Base-by-base conservation (phyloP, 2,329 filamentous ascomycete genomes). In the Aaosphaeria arxii region DNA sequence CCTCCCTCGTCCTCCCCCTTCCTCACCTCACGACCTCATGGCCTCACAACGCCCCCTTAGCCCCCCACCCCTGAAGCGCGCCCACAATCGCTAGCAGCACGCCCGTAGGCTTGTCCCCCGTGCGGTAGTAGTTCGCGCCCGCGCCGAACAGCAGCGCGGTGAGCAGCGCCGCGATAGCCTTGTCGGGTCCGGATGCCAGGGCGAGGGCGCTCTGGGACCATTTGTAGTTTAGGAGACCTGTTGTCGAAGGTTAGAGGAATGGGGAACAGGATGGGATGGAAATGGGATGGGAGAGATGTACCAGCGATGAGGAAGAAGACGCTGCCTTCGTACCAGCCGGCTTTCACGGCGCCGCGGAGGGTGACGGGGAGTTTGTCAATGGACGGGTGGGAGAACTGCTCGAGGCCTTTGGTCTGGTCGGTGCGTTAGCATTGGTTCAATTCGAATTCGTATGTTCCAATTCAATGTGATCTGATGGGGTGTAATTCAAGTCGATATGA, bases 291-390 rank as follows among this genome's bases (percentile, higher is more conserved):
- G 39, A 43, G 38, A 24, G 29, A 45, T 58, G 36, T 59, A 69
- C 66, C 55, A 45, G 66, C 54, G 13, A 70, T 65, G 3, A 60
- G 45, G 41, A 70, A 67, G 56, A 69, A 70, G 0, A 63, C 62
- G 42, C 61, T 64, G 6, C 67, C 67, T 44, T 70, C 65, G 42
- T 67, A 70, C 67, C 66, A 70, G 7, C 66, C 65, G 4, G 62
- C 59, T 42, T 61, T 63, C n/a, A 64, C 56, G 7, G 65, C 62
- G 24, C 61, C 59, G 9, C 59, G 63, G 4, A 70, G 56, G 5
- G 50, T 30, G 2, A 49, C 39, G 1, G 66, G 67, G 1, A 70
- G 51, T 1, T 58, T 53, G 32, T 59, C 61, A n/a, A 68, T 48
- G 5, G 65, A 63, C 0, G 61, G 54, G 13, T 70, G 61, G 38